Evolutionary conservation across 805 yeast species (phyloP).

Genomic region (Lipomyces mesembrius): DNA sequence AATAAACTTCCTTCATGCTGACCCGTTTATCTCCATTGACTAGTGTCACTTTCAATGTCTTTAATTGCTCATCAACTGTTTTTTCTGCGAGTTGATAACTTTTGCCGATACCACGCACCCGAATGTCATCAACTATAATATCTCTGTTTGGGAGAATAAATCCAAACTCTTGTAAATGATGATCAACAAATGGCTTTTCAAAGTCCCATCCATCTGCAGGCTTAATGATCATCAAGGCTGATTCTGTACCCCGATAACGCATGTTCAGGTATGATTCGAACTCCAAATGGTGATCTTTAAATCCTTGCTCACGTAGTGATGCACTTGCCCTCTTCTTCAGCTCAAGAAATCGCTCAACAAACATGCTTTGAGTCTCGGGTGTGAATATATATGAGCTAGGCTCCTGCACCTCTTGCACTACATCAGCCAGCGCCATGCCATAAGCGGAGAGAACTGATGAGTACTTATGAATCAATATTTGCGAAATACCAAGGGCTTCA

Average conservation of each 20-base stretch:
- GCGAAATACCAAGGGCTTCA: constrained; percentile 65
- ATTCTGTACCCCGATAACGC: constrained; percentile 88
- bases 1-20: constrained; percentile 57
- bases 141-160: constrained; percentile 60
- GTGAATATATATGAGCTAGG: constrained; percentile 61
- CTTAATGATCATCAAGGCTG: constrained; percentile 69
- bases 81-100: constrained; percentile 51
- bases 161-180: constrained; percentile 75
- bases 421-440: constrained; percentile 86
- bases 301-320: constrained; percentile 59
- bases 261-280: constrained; percentile 73
- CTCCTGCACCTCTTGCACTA: constrained; percentile 76
- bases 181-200: constrained; percentile 53
- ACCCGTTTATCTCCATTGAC: constrained; percentile 12
- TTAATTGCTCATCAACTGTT: constrained; percentile 60
- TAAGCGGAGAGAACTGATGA: constrained; percentile 86
- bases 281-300: constrained; percentile 51
- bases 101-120: constrained; percentile 76
- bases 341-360: constrained; percentile 54
- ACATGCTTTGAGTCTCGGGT: constrained; percentile 41
- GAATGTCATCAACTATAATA: constrained; percentile 69
- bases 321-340: constrained; percentile 52
- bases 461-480: constrained; percentile 75
- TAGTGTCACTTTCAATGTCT: constrained; percentile 41
- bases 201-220: constrained; percentile 46